phyloP scores from a whole-genome alignment of 495 filamentous ascomycete species.

The Melanomma pulvis-pyrius region DNA sequence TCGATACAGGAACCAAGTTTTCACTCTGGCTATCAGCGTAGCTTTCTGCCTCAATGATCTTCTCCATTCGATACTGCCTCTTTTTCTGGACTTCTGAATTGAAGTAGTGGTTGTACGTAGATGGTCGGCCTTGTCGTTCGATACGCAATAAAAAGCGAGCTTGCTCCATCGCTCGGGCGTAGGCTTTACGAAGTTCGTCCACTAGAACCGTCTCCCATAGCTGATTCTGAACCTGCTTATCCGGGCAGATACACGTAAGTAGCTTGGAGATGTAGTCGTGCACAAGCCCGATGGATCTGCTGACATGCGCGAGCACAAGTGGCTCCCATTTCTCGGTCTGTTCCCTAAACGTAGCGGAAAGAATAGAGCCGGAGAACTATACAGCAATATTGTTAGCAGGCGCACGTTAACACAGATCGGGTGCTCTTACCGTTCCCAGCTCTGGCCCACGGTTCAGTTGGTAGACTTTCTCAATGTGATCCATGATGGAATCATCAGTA shows the following conservation, averaged over 20 bases:
- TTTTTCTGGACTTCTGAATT: conserved; percentile 21
- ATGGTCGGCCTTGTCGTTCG: conserved; percentile 16
- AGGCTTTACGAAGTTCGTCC: conserved; percentile 14
- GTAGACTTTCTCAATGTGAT: conserved; percentile 11
- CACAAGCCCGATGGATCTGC: conserved; percentile 8
- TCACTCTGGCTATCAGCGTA: too few relatives aligned
- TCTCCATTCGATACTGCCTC: neutral
- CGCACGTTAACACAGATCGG: neutral
- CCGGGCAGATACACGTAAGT: conserved; percentile 4
- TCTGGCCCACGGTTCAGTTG: conserved; percentile 9
- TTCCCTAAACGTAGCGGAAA: conserved; percentile 13
- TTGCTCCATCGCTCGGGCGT: conserved; percentile 17
- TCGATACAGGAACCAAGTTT: too few relatives aligned
- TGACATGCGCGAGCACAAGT: conserved; percentile 9
- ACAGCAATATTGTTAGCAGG: neutral
- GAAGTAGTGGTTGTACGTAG: conserved; percentile 24
- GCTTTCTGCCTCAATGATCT: neutral
- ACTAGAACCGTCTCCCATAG: conserved; percentile 13
- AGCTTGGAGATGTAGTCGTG: conserved; percentile 10
- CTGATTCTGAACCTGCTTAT: conserved; percentile 19
- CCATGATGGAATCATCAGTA: conserved; percentile 5
- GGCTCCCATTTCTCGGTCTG: conserved; percentile 20
- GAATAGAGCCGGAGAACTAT: conserved; percentile 14
- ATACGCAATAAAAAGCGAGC: conserved; percentile 12
- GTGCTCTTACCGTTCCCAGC: conserved; percentile 10